A percentile compares a stretch with the other conserved stretches of the same genome.
These are phyloP conservation scores for Leccinum aurantiacum DNA, from an alignment of 768 basidiomycete species.

Conservation along the genomic window DNA sequence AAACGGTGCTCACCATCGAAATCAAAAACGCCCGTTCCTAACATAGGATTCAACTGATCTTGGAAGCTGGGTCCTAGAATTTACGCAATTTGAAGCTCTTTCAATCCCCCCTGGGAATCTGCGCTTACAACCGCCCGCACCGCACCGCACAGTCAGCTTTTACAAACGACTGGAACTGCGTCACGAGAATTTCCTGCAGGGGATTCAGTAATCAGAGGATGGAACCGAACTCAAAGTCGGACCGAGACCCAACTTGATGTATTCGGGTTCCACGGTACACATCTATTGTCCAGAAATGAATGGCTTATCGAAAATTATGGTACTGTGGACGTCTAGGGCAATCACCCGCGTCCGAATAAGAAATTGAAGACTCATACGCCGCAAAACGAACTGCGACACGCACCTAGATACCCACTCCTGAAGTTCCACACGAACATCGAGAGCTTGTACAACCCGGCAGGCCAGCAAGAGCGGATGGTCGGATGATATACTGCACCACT, in stretches of 20 bases:
- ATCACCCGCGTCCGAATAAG: not conserved
- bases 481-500: slow-evolving; percentile 50
- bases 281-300: slow-evolving; percentile 25
- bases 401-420: slow-evolving; percentile 50
- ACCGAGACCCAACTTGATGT: slow-evolving; percentile 30
- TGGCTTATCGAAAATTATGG: not conserved
- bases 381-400: slow-evolving; percentile 3
- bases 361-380: not conserved
- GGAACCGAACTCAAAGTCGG: not conserved
- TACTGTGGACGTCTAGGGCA: not conserved
- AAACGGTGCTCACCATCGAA: slow-evolving; percentile 32
- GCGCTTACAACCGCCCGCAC: slow-evolving; percentile 26
- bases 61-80: not conserved
- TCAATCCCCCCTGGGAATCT: not conserved
- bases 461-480: slow-evolving; percentile 35
- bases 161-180: slow-evolving; percentile 36
- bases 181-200: slow-evolving; percentile 38
- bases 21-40: slow-evolving; percentile 43
- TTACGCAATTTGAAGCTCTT: too few species aligned
- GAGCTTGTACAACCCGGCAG: slow-evolving; percentile 49
- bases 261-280: slow-evolving; percentile 39
- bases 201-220: not conserved
- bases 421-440: slow-evolving; percentile 38
- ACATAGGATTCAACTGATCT: slow-evolving; percentile 28
- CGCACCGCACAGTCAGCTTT: slow-evolving; percentile 39